Evolutionary conservation across 1,284 basidiomycete species (phyloP).

Genomic region (Pseudozyma pruni): DNA sequence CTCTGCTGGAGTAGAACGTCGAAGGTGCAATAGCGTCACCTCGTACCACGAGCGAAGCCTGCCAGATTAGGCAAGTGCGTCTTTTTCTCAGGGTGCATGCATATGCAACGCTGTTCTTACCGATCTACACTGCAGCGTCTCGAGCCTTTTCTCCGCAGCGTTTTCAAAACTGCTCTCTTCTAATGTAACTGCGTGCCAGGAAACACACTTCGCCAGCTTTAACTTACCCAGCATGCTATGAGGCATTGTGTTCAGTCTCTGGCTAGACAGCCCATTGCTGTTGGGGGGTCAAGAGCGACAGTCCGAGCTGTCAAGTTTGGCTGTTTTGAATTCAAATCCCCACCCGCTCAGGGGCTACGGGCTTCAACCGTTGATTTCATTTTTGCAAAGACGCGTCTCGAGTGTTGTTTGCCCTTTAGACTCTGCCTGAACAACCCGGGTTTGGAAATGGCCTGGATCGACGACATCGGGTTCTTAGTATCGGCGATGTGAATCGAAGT

Average conservation of each 20-base stretch:
- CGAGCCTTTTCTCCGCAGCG: not conserved
- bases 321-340: slow-evolving; percentile 16
- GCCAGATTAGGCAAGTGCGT: slow-evolving; percentile 29
- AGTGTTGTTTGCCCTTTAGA: too few species aligned
- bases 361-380: not conserved
- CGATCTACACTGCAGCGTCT: slow-evolving; percentile 36
- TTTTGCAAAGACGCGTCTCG: not conserved
- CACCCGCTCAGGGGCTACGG: slow-evolving; percentile 27
- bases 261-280: not conserved
- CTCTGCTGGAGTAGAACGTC: not conserved
- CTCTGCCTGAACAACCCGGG: too few species aligned
- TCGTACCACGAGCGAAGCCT: not conserved
- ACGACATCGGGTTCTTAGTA: not conserved
- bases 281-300: too few species aligned
- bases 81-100: slow-evolving; percentile 9
- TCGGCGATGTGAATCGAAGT: not conserved
- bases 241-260: too few species aligned
- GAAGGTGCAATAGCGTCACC: slow-evolving; percentile 15
- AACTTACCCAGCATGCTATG: too few species aligned
- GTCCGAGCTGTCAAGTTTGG: slow-evolving; percentile 38
- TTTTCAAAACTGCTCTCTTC: not conserved
- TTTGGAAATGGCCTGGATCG: not conserved
- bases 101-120: slow-evolving; percentile 22
- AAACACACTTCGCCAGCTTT: too few species aligned
- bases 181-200: too few species aligned